These are phyloP conservation scores for Diplotaxis tenuifolia DNA, from an alignment of 345 rosid genomes.

Conservation along the genomic window DNA sequence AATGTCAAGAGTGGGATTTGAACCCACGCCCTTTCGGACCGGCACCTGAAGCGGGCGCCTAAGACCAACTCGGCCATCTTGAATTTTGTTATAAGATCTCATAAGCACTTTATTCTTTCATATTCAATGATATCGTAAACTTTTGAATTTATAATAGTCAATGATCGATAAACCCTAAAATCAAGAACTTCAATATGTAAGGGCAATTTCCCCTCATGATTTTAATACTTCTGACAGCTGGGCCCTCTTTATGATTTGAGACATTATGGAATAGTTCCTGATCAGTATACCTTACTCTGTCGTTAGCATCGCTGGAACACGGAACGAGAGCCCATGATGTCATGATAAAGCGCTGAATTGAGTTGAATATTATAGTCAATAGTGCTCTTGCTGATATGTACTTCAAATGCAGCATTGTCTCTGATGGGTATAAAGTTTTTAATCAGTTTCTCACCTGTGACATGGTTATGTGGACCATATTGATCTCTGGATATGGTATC, in stretches of 20 bases:
- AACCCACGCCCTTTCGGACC: conserved; percentile 96
- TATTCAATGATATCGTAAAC: too few relatives aligned
- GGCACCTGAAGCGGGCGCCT: conserved; percentile 95
- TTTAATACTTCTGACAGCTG: too few relatives aligned
- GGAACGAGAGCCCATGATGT: conserved; percentile 60
- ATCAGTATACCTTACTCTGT: conserved; percentile 14
- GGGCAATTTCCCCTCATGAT: too few relatives aligned
- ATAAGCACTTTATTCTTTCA: too few relatives aligned
- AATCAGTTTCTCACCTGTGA: conserved; percentile 24
- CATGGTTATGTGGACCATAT: conserved; percentile 65
- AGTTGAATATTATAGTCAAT: conserved; percentile 53
- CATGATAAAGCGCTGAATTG: conserved; percentile 47
- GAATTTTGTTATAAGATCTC: conserved; percentile 26
- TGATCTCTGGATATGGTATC: conserved; percentile 66
- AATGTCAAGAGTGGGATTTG: conserved; percentile 95
- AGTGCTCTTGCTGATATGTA: conserved; percentile 76
- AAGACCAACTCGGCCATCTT: conserved; percentile 98
- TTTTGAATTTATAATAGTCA: too few relatives aligned
- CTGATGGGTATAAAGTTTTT: too few relatives aligned
- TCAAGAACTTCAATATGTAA: too few relatives aligned
- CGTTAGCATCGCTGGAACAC: conserved; percentile 46
- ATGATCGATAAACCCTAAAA: too few relatives aligned
- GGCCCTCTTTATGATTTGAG: conserved; percentile 41
- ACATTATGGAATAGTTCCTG: conserved; percentile 43
- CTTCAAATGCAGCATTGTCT: background rate